Percentiles rank a stretch among this genome's conserved stretches.
These are phyloP conservation scores for Ruellia speciosa DNA, from an alignment of 305 asterid species.

Conservation along the genomic window DNA sequence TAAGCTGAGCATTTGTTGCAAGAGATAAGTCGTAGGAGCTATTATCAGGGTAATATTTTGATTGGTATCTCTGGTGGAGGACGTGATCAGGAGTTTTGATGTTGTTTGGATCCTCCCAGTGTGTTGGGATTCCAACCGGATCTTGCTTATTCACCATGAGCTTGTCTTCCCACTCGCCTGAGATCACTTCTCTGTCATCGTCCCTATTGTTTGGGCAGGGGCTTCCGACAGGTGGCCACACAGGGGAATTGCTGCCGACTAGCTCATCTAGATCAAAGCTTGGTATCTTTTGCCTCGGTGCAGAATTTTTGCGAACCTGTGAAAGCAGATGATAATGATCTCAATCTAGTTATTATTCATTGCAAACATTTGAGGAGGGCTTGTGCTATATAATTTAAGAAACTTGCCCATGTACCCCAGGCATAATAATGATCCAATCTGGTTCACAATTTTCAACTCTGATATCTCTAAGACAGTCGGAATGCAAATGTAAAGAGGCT, in stretches of 20 bases:
- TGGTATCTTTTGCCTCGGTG: slow-evolving; percentile 49
- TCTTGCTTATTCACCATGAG: slow-evolving; percentile 93
- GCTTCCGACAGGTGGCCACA: slow-evolving; percentile 55
- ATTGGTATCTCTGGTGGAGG: slow-evolving; percentile 33
- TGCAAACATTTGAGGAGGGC: background rate
- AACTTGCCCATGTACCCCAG: too few relatives aligned
- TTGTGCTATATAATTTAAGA: too few relatives aligned
- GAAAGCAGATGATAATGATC: slow-evolving; percentile 1
- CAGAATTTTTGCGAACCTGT: slow-evolving; percentile 39
- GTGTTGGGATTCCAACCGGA: slow-evolving; percentile 31
- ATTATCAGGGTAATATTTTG: slow-evolving; percentile 29
- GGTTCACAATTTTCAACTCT: too few relatives aligned
- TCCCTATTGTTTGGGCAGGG: slow-evolving; percentile 35
- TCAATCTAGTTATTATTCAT: background rate
- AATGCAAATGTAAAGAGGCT: background rate
- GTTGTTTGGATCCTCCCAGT: slow-evolving; percentile 33
- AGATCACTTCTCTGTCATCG: slow-evolving; percentile 55
- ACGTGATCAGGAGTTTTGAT: slow-evolving; percentile 29
- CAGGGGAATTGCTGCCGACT: slow-evolving; percentile 65
- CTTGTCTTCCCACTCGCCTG: slow-evolving; percentile 94
- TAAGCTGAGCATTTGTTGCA: slow-evolving; percentile 29
- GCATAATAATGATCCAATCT: too few relatives aligned
- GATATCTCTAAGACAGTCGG: background rate
- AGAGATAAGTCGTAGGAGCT: slow-evolving; percentile 29
- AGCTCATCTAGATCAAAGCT: slow-evolving; percentile 71